Evolutionary conservation across 2,329 filamentous ascomycete species (phyloP), one percentile per base, ranked within the genome.

Genomic region (Monosporascus sp.): DNA sequence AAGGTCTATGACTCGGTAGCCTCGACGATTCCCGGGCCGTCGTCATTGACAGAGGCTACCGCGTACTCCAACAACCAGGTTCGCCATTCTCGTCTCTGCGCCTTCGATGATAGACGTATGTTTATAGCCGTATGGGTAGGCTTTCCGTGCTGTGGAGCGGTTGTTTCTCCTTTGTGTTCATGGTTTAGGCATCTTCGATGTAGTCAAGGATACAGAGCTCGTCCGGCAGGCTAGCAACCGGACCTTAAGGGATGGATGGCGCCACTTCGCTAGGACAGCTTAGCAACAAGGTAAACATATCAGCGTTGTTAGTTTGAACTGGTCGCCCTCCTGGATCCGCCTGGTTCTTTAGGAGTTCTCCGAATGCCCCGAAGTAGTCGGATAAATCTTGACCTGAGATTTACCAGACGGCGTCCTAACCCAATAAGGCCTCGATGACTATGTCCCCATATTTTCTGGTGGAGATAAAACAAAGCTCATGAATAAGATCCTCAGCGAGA

Each of bases 191-290:
- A 44, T 57, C 9, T 57, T 57, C 46, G 45, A 49, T 43, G 55
- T 50, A 8, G 53, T 20, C 17, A 24, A 37, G 37, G 49, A 50
- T 8, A 41, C 37, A 7, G 49, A 55, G 31, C 19, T 57, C 7
- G 48, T 48, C 11, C 41, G 27, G 8, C 47, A 49, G 26, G 51
- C 55, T 24, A 44, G 51, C 16, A 55, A 55, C 27, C 53, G 53
- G 43, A 55, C 51, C n/a, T n/a, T 57, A 8, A 51, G 51, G 31
- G 31, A 20, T n/a, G 55, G 55, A 16, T 55, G 53, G 51, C 55
- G 53, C 43, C n/a, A 40, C 3, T 55, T 57, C 49, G 51, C 55
- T 45, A 37, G 40, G 17, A 27, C 35, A 4, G 55, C 55, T 47
- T 41, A 52, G 26, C 38, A 26, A 20, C 27, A 38, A 2, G 46